Conservation (phyloP, 1,284 basidiomycete species). For the Austropuccinia psidii region DNA sequence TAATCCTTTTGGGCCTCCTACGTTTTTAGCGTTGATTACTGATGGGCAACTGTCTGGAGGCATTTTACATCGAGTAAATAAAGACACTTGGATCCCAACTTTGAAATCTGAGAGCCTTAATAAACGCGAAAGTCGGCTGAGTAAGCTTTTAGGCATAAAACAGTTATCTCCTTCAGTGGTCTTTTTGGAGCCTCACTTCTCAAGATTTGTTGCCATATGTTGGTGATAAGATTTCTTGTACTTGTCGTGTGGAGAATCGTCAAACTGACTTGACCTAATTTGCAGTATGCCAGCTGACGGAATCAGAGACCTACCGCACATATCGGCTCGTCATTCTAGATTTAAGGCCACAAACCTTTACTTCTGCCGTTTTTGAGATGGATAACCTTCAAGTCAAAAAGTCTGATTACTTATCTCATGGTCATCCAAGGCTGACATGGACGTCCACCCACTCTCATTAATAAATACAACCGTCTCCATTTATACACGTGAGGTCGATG, state of each 20-base stretch:
- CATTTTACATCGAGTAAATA: not conserved
- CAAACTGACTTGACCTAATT: too few species aligned
- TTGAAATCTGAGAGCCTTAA: not conserved
- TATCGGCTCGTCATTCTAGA: slow-evolving; percentile 5
- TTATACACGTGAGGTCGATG: slow-evolving; percentile 15
- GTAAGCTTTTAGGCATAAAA: not conserved
- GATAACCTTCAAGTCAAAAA: slow-evolving; percentile 9
- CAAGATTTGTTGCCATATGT: slow-evolving; percentile 12
- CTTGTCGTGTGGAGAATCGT: too few species aligned
- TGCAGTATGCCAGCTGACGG: not conserved
- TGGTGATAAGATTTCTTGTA: not conserved
- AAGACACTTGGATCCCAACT: not conserved
- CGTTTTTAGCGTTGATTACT: slow-evolving; percentile 1
- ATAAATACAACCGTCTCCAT: not conserved
- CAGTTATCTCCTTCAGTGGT: not conserved
- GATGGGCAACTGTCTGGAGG: slow-evolving; percentile 5
- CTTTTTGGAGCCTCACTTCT: not conserved
- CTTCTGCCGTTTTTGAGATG: slow-evolving; percentile 17
- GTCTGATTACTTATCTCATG: too few species aligned
- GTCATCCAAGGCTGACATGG: too few species aligned
- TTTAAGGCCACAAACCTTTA: slow-evolving; percentile 9
- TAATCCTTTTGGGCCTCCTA: not conserved
- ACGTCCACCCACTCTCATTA: too few species aligned
- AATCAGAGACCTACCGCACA: not conserved
- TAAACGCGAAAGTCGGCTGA: not conserved